These are phyloP conservation scores for Hypoxylon sp. DNA, from an alignment of 2,329 filamentous ascomycete genomes.

Conservation along the genomic window DNA sequence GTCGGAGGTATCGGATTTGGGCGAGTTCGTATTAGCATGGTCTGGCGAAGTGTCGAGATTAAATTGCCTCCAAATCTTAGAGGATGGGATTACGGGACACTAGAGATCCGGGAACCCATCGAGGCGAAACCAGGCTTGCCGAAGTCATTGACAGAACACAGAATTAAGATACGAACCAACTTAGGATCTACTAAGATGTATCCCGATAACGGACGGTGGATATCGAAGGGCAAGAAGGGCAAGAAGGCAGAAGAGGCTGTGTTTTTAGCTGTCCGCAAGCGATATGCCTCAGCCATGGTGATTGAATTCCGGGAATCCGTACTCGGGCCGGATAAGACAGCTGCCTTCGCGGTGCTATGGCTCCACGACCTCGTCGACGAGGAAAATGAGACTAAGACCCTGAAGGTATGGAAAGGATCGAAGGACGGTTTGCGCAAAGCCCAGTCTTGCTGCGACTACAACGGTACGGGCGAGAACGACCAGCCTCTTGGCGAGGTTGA, in stretches of 20 bases:
- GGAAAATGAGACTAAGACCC: conserved; percentile 66
- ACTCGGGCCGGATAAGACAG: conserved; percentile 64
- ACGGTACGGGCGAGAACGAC: conserved; percentile 64
- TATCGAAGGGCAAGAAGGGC: conserved; percentile 59
- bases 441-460: conserved; percentile 51
- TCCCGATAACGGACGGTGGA: conserved; percentile 63
- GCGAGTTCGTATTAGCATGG: conserved; percentile 74
- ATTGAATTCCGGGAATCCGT: conserved; percentile 70
- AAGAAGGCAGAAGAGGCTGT: conserved; percentile 55
- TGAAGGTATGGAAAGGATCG: conserved; percentile 76
- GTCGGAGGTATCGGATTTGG: conserved; percentile 80
- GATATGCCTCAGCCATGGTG: conserved; percentile 68
- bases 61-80: conserved; percentile 68
- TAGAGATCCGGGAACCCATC: conserved; percentile 70
- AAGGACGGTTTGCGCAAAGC: conserved; percentile 59
- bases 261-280: conserved; percentile 68
- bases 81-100: conserved; percentile 79
- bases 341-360: conserved; percentile 75
- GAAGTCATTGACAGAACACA: conserved; percentile 59
- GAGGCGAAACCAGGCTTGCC: conserved; percentile 61
- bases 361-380: conserved; percentile 77
- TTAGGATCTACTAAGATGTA: conserved; percentile 70
- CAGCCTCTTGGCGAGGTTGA: conserved; percentile 67
- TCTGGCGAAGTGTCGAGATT: conserved; percentile 77
- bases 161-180: conserved; percentile 70